Base-by-base conservation (phyloP, 1,284 basidiomycete species). In the Phellinidium pouzarii region DNA sequence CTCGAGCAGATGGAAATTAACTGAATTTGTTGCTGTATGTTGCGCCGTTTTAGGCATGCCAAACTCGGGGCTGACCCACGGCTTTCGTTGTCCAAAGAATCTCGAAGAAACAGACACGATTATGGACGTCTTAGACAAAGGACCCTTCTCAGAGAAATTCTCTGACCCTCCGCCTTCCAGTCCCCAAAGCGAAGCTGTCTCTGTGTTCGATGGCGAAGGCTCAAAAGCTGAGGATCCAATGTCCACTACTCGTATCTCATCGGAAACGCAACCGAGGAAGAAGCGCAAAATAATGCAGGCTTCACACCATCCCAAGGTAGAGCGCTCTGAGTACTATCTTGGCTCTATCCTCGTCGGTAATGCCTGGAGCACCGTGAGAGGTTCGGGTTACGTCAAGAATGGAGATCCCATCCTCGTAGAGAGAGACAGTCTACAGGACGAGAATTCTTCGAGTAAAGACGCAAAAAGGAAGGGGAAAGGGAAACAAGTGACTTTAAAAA, bases 301-400 rank as follows among this genome's bases (percentile, higher is more conserved):
- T 6, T 17, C n/a, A 14, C 17, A 26, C 14, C 44, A 23, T 38
- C 14, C 42, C 3, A 7, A 34, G 12, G 19, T 22, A 25, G 25
- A 9, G 2, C 48, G 44, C 20, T 38, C 48, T 48, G 40, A 45
- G 22, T 50, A 50, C 25, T 89, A 86, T 60, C 62, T 90, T 19
- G 87, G 87, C 9, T 81, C 82, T 42, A 73, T 88, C 53, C 58
- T 88, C 8, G 74, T 89, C n/a, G 73, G 76, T n/a, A 84, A 85
- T 59, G 87, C 85, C 7, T 90, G 85, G 84, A 85, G 83, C 57
- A 90, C 83, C 19, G 81, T 77, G n/a, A 83, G 78, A 50, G 86
- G 85, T 1, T 79, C 76, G 58, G 81, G 82, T 2, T 87, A 87
- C 58, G 70, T 86, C 42, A 80, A 80, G 51, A 58, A 68, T 17